Base-by-base conservation (phyloP, 1,284 basidiomycete species). In the Rhodotorula sp. region DNA sequence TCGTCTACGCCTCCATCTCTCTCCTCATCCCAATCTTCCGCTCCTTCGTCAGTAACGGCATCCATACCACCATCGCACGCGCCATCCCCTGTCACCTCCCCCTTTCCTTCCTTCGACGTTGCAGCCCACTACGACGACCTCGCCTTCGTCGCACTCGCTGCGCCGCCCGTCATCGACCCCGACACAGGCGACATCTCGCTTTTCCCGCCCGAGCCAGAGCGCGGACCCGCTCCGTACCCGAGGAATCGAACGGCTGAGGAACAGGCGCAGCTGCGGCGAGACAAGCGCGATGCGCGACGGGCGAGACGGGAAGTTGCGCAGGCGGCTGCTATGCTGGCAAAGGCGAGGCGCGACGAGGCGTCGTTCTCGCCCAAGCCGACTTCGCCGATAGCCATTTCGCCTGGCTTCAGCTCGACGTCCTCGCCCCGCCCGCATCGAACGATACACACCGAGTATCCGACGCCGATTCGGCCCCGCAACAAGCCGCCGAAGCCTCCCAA, bases 51-150 rank as follows among this genome's bases (percentile, higher is more conserved):
- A 10, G 39, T 44, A 10, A 44, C 39, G 19, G 39, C 39, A 15
- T 15, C 39, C 39, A 44, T 44, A 3, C 39, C 39, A 13, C 39
- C 39, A 10, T 44, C 39, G 11, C 39, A 44, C 39, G 39, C 39
- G 19, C 9, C 39, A 44, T 44, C 39, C 19, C 39, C 39, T 17
- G 39, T 44, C 19, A 10, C 30, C 13, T 5, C 57, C 10, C 49
- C 47, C 52, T 69, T 67, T 34, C 32, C 61, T 27, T 70, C 68
- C 3, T 66, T 63, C 44, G 48, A 60, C 30, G 68, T 67, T 34
- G 39, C 55, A 7, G 20, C 39, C 81, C 85, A 84, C 57, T 84
- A 85, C 53, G 84, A 87, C 55, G 88, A 85, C 78, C 82, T 87
- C 74, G 86, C 87, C 78, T 82, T 78, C 49, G 85, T 84, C 1